Percentiles rank a stretch among this genome's conserved stretches.
These are phyloP conservation scores for Endocalyx cinctus DNA, from an alignment of 2,329 filamentous ascomycete species.

Conservation along the genomic window DNA sequence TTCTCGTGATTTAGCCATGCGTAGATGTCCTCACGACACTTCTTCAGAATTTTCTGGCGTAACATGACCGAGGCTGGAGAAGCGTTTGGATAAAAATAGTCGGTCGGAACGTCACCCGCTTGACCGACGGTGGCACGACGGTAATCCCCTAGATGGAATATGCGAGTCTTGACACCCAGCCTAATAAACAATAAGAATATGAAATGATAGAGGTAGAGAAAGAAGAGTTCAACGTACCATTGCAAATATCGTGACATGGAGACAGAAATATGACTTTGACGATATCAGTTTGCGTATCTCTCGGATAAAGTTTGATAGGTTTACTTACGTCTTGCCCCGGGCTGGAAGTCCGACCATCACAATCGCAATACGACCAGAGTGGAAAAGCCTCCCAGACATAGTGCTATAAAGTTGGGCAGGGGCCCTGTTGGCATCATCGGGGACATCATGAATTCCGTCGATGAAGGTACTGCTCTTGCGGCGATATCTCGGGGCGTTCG, in stretches of 20 bases:
- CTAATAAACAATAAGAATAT: conserved; percentile 38
- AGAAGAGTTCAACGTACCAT: conserved; percentile 70
- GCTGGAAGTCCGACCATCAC: conserved; percentile 94
- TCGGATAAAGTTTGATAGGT: too few relatives aligned
- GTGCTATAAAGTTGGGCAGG: conserved; percentile 97
- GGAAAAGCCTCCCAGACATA: conserved; percentile 93
- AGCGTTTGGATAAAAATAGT: conserved; percentile 97
- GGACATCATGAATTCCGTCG: conserved; percentile 92
- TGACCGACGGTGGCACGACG: conserved; percentile 83
- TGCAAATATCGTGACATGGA: conserved; percentile 90
- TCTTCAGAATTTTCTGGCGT: conserved; percentile 94
- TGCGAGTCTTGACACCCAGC: conserved; percentile 96
- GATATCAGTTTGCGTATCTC: conserved; percentile 12
- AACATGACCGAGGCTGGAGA: conserved; percentile 88
- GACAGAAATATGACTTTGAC: conserved; percentile 78
- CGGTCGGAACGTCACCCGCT: conserved; percentile 81
- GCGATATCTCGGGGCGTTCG: conserved; percentile 83
- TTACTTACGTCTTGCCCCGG: conserved; percentile 86
- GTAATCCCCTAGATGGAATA: conserved; percentile 97
- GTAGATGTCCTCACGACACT: conserved; percentile 95
- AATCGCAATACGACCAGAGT: conserved; percentile 94
- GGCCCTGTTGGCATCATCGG: conserved; percentile 76
- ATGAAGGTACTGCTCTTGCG: conserved; percentile 94
- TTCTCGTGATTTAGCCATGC: conserved; percentile 96
- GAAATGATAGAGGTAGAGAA: too few relatives aligned